Evolutionary conservation across 495 filamentous ascomycete genomes (phyloP), one percentile per base, ranked within the genome.

Genomic region (Aspergillus campestris): DNA sequence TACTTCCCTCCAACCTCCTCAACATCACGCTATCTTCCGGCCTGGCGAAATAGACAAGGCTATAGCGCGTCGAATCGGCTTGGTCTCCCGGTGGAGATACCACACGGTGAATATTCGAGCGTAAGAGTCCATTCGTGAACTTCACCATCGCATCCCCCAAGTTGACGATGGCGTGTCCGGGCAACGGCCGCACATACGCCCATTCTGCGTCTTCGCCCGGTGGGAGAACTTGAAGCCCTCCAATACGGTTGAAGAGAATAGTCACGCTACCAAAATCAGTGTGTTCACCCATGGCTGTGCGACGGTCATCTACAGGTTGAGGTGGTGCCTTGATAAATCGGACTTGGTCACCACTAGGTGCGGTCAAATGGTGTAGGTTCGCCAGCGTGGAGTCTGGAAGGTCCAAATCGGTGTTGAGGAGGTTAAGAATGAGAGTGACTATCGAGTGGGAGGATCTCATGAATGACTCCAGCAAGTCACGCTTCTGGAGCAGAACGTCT

Each of bases 111-210:
- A 83, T 76, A 51, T 80, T 82, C 1, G 71, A 74, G 14, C 80
- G 70, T 34, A 84, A 55, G n/a, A 77, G 48, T 6, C 79, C 78
- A 40, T 73, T 74, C 7, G 78, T 79, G 52, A 84, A 83, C 34
- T 76, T 80, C 7, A 77, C 74, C 62, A 82, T 71, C 7, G 79
- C 76, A 44, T 86, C 82, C 1, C 80, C 82, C 0, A 86, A 67
- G 43, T 86, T 85, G 40, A 84, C 63, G 30, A 86, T 76, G 7
- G 70, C 71, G 40, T 77, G 73, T 0, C 79, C 76, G 4, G 65
- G 67, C 10, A 81, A 51, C 0, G 82, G 81, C 29, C 68, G 62
- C 10, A 86, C 78, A 56, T 77, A 83, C 2, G 65, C 50, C 81
- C 81, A 84, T 28, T 73, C 61, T 13, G 71, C 69, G 10, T 67